These are phyloP conservation scores for Aspergillus vadensis DNA, from an alignment of 2,329 filamentous ascomycete species.

Conservation along the genomic window DNA sequence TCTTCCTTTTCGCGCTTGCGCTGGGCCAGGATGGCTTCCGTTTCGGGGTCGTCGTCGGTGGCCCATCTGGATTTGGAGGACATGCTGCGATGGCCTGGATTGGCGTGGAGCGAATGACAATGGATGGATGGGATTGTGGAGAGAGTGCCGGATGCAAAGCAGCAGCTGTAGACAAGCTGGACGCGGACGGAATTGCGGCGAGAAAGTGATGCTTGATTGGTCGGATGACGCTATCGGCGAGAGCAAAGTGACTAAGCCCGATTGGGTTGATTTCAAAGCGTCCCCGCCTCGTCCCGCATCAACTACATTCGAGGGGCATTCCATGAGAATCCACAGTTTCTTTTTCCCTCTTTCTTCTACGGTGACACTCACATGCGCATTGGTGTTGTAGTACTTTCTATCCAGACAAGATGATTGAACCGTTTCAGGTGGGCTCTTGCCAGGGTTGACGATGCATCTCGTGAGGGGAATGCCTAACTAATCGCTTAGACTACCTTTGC, in stretches of 20 bases:
- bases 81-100: conserved; percentile 48
- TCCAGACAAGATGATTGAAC: conserved; percentile 43
- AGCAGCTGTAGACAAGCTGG: not conserved
- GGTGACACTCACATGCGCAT: conserved; percentile 5
- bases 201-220: conserved; percentile 11
- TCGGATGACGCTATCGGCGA: conserved; percentile 30
- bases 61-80: conserved; percentile 81
- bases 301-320: not conserved
- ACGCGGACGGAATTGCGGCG: not conserved
- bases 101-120: not conserved
- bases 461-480: conserved; percentile 16
- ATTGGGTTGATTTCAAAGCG: conserved; percentile 28
- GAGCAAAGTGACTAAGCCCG: conserved; percentile 4
- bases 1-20: conserved; percentile 83
- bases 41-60: conserved; percentile 73
- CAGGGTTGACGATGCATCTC: not conserved
- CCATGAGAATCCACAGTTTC: not conserved
- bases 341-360: not conserved
- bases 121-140: conserved; percentile 24
- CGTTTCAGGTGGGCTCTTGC: conserved; percentile 45
- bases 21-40: conserved; percentile 66
- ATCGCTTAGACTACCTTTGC: conserved; percentile 79
- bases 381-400: not conserved
- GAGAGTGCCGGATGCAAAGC: conserved; percentile 1
- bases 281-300: conserved; percentile 26